Conservation (phyloP, 2,329 filamentous ascomycete species). For the Fusarium xylarioides region DNA sequence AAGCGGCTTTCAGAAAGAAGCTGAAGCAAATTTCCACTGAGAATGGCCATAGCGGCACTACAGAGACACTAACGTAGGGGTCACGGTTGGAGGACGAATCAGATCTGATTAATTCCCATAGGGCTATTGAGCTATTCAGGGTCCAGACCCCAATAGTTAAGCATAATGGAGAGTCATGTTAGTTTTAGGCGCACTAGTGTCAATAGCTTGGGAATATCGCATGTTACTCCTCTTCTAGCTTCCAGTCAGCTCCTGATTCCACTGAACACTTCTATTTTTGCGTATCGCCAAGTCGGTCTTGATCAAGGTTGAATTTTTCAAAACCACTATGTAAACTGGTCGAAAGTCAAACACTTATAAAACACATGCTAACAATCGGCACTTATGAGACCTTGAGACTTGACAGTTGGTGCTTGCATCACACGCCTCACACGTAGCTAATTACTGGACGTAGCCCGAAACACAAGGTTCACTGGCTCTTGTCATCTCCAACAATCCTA, state of each 20-base stretch:
- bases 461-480: not conserved
- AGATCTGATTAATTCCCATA: not conserved
- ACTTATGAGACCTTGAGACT: not conserved
- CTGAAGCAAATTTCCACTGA: not conserved
- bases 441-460: fast-evolving
- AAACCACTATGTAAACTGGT: not conserved
- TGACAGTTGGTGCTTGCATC: not conserved
- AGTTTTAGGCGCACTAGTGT: not conserved
- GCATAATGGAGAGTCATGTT: not conserved
- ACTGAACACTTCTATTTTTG: not conserved
- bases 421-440: too few species aligned
- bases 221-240: not conserved
- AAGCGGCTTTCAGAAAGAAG: not conserved
- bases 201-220: not conserved
- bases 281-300: not conserved
- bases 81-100: not conserved
- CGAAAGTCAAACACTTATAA: not conserved
- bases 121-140: not conserved
- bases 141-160: not conserved
- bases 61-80: not conserved
- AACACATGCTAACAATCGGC: not conserved
- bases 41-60: not conserved
- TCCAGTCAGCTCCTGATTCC: not conserved
- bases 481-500: not conserved
- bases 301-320: fast-evolving